phyloP scores from a whole-genome alignment of 306 rosid genomes.

The Cucurbita moschata region DNA sequence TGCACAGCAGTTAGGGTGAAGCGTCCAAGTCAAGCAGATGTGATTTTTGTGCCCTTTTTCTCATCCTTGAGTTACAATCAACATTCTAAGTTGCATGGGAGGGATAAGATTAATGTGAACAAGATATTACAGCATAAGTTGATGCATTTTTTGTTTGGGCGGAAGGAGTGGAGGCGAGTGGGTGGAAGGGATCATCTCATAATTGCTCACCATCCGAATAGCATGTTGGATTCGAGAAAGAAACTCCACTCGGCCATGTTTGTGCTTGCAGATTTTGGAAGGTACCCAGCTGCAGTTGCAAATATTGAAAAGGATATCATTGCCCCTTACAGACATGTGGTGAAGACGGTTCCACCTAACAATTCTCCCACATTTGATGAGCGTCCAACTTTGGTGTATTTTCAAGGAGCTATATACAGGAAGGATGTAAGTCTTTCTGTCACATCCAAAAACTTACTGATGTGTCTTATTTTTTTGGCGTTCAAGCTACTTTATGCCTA shows the following conservation, averaged over 20 bases:
- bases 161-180: conserved; percentile 51
- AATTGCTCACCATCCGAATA: conserved; percentile 92
- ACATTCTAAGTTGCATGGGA: conserved; percentile 51
- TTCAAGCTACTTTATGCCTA: not conserved
- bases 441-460: not conserved
- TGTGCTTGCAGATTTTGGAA: conserved; percentile 92
- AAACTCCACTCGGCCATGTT: conserved; percentile 74
- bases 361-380: conserved; percentile 50
- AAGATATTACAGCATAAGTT: conserved; percentile 55
- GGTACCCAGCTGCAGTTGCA: conserved; percentile 70
- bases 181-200: conserved; percentile 71
- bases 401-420: conserved; percentile 87
- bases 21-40: conserved; percentile 71
- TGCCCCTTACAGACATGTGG: conserved; percentile 80
- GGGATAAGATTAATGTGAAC: conserved; percentile 48
- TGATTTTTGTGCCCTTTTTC: conserved; percentile 84
- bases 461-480: not conserved
- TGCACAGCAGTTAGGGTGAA: conserved; percentile 57
- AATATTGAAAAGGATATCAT: conserved; percentile 72
- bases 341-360: conserved; percentile 32
- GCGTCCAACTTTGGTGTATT: conserved; percentile 61
- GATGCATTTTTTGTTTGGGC: conserved; percentile 41
- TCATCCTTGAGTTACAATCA: conserved; percentile 81
- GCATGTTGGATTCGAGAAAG: conserved; percentile 64
- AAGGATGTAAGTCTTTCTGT: conserved; percentile 70